phyloP scores from a whole-genome alignment of 345 rosid genomes.

The Camelina sativa region DNA sequence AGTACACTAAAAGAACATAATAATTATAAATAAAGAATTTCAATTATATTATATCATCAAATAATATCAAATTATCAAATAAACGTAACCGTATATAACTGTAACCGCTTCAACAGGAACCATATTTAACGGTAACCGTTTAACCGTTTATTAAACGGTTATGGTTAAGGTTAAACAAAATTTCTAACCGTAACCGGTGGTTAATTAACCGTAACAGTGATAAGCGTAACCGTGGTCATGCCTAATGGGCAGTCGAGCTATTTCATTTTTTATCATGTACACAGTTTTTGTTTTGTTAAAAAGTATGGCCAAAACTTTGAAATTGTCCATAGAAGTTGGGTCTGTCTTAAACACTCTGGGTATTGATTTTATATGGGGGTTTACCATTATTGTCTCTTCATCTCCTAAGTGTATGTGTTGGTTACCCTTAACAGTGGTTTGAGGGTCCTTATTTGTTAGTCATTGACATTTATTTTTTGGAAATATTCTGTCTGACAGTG shows the following conservation, averaged over 20 bases:
- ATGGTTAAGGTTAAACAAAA: too few relatives aligned
- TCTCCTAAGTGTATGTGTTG: not conserved
- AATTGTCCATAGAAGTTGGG: conserved; percentile 5
- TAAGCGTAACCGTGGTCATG: too few relatives aligned
- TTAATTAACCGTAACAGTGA: too few relatives aligned
- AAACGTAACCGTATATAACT: too few relatives aligned
- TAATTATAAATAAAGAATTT: too few relatives aligned
- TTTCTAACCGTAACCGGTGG: too few relatives aligned
- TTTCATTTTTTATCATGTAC: not conserved
- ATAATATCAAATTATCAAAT: too few relatives aligned
- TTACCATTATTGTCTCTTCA: not conserved
- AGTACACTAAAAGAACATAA: too few relatives aligned
- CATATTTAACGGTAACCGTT: too few relatives aligned
- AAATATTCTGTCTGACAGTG: conserved; percentile 54
- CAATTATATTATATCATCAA: too few relatives aligned
- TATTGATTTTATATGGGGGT: not conserved
- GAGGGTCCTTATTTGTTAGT: conserved; percentile 7
- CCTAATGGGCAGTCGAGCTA: not conserved
- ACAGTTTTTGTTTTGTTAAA: conserved; percentile 11
- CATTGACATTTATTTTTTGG: conserved; percentile 14
- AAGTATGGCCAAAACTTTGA: not conserved
- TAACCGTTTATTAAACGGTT: too few relatives aligned
- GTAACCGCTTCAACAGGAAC: too few relatives aligned
- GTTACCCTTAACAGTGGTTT: not conserved
- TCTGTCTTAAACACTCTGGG: conserved; percentile 10